Base-by-base conservation (phyloP, 108 stramenopile species). In the Cyclotella baltica region DNA sequence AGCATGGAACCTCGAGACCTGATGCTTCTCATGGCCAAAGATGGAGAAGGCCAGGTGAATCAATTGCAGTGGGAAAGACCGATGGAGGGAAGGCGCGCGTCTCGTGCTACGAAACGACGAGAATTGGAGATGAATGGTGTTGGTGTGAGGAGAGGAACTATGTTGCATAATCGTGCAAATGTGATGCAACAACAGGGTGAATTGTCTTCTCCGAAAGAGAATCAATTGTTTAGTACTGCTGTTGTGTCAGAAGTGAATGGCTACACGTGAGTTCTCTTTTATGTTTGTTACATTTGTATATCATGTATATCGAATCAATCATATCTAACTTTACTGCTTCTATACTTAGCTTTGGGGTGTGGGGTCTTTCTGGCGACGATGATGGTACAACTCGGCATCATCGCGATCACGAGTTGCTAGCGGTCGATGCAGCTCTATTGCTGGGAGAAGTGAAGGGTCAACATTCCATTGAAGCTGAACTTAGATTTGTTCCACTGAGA, bases 371-470 rank as follows among this genome's bases (percentile, higher is more conserved):
- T 4, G 86, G 84, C 29, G 88, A 89, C 53, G 89, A 91, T 59
- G 89, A 90, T 83, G 90, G 89, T 4, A 89, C 88, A 19, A 71
- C 77, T 0, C 52, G 85, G 25, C 86, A 91, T 66, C 83, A 88
- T 81, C 75, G 91, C 10, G 88, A 90, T 70, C 78, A 92, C 56
- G 88, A 90, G 50, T 74, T 94, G 40, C 63, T 94, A 43, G 93
- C 93, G 1, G 86, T 94, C 16, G 93, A 94, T 84, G 90, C 88
- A 19, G 88, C 88, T 37, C 80, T 92, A 40, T 36, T 90, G 37
- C 58, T 94, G 51, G 93, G 93, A 33, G 88, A 90, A 51, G 84
- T 94, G 29, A 86, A 92, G 68, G 90, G 87, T n/a, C 91, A 91
- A 50, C 89, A 92, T 67, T 72, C 87, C 2, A 83, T 88, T 18